phyloP scores from a whole-genome alignment of 2,329 filamentous ascomycete species.

The Ceratocystis ficicola region DNA sequence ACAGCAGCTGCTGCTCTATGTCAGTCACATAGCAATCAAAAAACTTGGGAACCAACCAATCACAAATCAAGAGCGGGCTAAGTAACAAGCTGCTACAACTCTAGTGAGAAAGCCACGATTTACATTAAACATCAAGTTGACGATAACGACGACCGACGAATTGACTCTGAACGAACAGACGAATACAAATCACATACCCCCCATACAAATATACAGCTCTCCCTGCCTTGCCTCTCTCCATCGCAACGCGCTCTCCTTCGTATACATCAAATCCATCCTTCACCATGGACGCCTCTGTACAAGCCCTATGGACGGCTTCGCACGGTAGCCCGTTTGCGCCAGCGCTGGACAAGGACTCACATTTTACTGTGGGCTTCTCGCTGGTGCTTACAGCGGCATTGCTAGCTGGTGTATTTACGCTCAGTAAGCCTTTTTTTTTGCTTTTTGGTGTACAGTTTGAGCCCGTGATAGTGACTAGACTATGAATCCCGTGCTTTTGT shows the following conservation, averaged over 20 bases:
- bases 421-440: conserved; percentile 50
- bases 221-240: background rate
- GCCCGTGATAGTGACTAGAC: too few relatives aligned
- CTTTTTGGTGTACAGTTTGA: background rate
- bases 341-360: conserved; percentile 64
- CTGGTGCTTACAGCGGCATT: conserved; percentile 61
- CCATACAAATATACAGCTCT: conserved; percentile 10
- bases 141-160: too few relatives aligned
- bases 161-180: background rate
- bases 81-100: background rate
- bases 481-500: too few relatives aligned
- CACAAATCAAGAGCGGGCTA: background rate
- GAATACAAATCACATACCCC: background rate
- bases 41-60: background rate
- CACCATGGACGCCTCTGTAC: conserved; percentile 64
- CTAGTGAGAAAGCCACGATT: conserved; percentile 1
- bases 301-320: conserved; percentile 88
- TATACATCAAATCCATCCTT: background rate
- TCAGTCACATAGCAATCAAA: background rate
- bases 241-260: background rate
- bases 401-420: conserved; percentile 66
- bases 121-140: background rate
- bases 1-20: background rate
- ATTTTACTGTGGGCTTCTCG: conserved; percentile 69
- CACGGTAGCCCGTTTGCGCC: conserved; percentile 75